Base-by-base conservation (phyloP, 228 moss, liverwort and hornwort genomes). In the Sphagnum fallax region DNA sequence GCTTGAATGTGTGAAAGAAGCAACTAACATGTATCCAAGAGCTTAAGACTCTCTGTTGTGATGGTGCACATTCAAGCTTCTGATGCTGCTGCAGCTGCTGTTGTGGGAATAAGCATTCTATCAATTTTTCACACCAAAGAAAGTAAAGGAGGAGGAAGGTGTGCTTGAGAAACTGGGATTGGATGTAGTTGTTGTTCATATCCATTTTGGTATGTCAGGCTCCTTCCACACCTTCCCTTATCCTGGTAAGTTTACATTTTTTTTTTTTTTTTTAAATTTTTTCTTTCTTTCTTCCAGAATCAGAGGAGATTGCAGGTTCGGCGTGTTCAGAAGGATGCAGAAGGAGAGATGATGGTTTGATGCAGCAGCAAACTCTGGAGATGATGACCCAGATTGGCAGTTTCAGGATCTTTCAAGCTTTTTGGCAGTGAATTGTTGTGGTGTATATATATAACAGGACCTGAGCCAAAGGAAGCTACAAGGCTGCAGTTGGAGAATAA, bases 151-250 rank as follows among this genome's bases (percentile, higher is more conserved):
- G 57, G 75, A 83, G 64, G 32, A 32, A 32, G 80, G 74, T 50
- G 70, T 71, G 51, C 53, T 83, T 71, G 76, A 61, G 65, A 83
- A 83, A 65, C 72, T 88, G 57, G 87, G 82, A 50, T 80, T 87
- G 63, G 89, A 84, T 70, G 84, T 75, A 6, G 74, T 89, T 61
- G 89, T 90, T 53, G 90, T 92, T 47, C 95, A 91, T 60, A 91
- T 92, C 13, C 90, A 95, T 72, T 80, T 95, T 71, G 95, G 92
- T 62, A 92, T 92, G 95, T 89, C 95, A 59, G 95, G 95, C 53
- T 92, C 90, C 53, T 95, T 95, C 71, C 92, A 89, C 72, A 84
- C 65, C 13, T 92, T 87, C 82, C 58, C 67, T 52, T 84, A 73
- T 78, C 95, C 92, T 59, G 92, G 95, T 92, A 80, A 8, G 32